phyloP scores from a whole-genome alignment of 2,329 filamentous ascomycete genomes.

The Colletotrichum camelliae region DNA sequence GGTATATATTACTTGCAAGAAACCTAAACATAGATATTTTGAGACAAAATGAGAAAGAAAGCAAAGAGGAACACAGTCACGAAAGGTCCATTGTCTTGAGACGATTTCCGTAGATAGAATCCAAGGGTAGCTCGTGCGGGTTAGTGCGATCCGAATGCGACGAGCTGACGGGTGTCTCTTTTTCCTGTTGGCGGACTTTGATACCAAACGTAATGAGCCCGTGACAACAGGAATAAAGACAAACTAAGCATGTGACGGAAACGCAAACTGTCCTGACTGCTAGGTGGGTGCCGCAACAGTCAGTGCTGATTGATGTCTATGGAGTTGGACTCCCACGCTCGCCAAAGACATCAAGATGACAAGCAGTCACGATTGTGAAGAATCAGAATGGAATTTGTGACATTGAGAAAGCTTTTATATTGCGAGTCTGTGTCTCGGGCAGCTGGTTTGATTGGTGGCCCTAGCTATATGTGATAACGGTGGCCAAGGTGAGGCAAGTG shows the following conservation, averaged over 20 bases:
- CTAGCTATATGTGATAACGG: background rate
- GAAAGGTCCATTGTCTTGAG: fast-evolving
- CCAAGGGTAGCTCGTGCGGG: background rate
- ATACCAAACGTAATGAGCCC: fast-evolving
- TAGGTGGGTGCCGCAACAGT: too few relatives aligned
- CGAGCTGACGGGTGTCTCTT: background rate
- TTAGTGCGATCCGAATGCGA: background rate
- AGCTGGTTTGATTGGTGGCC: fast-evolving
- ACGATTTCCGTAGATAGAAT: background rate
- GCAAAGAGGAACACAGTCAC: too few relatives aligned
- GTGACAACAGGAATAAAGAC: fast-evolving
- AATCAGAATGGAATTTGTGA: fast-evolving
- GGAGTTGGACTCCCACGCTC: too few relatives aligned
- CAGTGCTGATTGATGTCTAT: too few relatives aligned
- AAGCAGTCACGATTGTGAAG: background rate
- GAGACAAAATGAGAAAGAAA: too few relatives aligned
- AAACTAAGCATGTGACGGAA: too few relatives aligned
- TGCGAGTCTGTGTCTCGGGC: fast-evolving
- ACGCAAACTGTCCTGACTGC: too few relatives aligned
- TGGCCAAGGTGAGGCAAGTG: background rate
- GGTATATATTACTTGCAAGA: too few relatives aligned
- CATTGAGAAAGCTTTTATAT: background rate
- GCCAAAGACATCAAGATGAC: too few relatives aligned
- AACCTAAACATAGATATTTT: too few relatives aligned
- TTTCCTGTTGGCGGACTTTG: too few relatives aligned